Evolutionary conservation across 495 filamentous ascomycete species (phyloP).

Genomic region (Neurospora sp.): DNA sequence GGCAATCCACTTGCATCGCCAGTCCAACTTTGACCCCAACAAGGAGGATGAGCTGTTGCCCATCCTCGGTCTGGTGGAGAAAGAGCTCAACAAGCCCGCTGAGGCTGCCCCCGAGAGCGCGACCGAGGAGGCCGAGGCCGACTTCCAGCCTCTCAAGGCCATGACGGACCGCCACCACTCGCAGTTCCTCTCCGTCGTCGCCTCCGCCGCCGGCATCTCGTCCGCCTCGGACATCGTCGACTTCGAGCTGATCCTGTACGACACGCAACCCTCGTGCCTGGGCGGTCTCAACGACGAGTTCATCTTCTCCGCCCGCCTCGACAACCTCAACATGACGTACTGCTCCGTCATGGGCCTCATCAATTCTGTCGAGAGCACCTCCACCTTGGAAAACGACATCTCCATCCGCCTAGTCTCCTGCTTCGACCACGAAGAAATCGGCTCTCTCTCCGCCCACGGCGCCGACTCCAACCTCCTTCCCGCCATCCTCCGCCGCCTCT

Average conservation of each 20-base stretch:
- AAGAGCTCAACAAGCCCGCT: constrained; percentile 65
- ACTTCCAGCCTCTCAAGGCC: constrained; percentile 61
- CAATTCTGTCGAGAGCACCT: constrained; percentile 64
- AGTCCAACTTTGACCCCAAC: constrained; percentile 80
- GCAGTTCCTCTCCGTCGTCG: constrained; percentile 73
- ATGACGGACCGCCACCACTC: constrained; percentile 83
- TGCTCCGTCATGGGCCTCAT: constrained; percentile 77
- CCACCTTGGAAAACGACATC: constrained; percentile 59
- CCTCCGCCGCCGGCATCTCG: constrained; percentile 61
- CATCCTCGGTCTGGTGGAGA: constrained; percentile 76
- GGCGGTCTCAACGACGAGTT: constrained; percentile 90
- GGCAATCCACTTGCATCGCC: constrained; percentile 85
- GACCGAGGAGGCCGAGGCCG: constrained; percentile 35
- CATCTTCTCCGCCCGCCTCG: constrained; percentile 84
- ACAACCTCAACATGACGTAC: constrained; percentile 93
- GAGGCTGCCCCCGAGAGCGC: constrained; percentile 27
- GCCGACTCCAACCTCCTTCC: constrained; percentile 89
- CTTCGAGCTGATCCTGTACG: constrained; percentile 93
- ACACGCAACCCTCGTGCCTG: constrained; percentile 80
- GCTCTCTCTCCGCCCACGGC: constrained; percentile 82
- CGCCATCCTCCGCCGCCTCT: constrained; percentile 77
- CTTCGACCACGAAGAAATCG: constrained; percentile 98
- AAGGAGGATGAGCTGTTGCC: constrained; percentile 94
- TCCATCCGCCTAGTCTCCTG: constrained; percentile 81
- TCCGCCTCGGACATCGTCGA: constrained; percentile 66